A percentile compares a stretch with the other conserved stretches of the same genome.
Conservation (phyloP, 1,139 yeast genomes). For the Diutina sp. region DNA sequence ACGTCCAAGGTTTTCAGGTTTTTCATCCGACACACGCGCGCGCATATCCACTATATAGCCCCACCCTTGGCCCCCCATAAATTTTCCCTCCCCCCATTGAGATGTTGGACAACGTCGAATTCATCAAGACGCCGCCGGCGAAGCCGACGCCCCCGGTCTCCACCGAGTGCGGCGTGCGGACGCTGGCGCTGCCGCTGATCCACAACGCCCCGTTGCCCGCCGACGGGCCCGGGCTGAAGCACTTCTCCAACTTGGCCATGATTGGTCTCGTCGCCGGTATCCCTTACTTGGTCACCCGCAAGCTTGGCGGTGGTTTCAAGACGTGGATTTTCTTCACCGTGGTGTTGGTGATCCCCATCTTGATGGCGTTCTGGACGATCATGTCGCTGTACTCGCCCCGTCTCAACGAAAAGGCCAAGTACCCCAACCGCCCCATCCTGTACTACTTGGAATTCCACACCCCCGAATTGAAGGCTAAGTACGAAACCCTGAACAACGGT, state of each 20-base stretch:
- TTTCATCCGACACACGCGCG: not conserved
- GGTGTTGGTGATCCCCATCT: conserved; percentile 50
- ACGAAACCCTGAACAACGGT: conserved; percentile 38
- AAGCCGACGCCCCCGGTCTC: conserved; percentile 32
- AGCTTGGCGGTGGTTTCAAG: conserved; percentile 64
- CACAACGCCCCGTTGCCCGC: conserved; percentile 84
- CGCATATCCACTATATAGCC: not conserved
- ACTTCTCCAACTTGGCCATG: conserved; percentile 56
- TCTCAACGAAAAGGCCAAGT: conserved; percentile 61
- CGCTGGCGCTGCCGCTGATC: conserved; percentile 61
- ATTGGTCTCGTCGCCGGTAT: conserved; percentile 38
- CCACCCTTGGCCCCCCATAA: not conserved
- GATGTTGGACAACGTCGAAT: conserved; percentile 9
- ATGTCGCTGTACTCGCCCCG: conserved; percentile 72
- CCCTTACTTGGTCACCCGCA: conserved; percentile 54
- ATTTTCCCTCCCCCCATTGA: not conserved
- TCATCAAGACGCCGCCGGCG: conserved; percentile 47
- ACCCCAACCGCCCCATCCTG: conserved; percentile 71
- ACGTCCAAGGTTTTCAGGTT: not conserved
- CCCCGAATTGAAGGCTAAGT: conserved; percentile 56
- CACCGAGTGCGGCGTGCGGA: conserved; percentile 42
- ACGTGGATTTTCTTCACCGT: conserved; percentile 46
- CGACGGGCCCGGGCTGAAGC: conserved; percentile 79
- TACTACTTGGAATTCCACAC: conserved; percentile 76
- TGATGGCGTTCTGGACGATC: conserved; percentile 75